Percentiles rank a stretch among this genome's conserved stretches.
phyloP scores from a whole-genome alignment of 2,329 filamentous ascomycete species.

The Elsinoe australis region DNA sequence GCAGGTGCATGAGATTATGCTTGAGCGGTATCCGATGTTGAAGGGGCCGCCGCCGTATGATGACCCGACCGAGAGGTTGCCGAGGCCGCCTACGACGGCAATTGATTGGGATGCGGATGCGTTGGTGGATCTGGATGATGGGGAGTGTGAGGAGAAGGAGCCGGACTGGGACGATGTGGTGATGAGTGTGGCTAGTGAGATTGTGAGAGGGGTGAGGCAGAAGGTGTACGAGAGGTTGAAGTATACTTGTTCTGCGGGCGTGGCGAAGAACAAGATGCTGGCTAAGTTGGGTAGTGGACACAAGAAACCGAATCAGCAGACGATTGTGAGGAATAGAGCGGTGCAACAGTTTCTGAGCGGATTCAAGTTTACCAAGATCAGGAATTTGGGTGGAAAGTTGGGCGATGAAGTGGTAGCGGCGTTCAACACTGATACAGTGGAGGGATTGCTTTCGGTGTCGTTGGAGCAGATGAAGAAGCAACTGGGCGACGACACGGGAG shows the following conservation, averaged over 20 bases:
- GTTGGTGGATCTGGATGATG: slow-evolving; percentile 67
- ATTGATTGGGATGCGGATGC: slow-evolving; percentile 79
- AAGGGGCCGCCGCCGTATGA: slow-evolving; percentile 60
- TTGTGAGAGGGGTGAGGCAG: slow-evolving; percentile 67
- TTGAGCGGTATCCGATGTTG: slow-evolving; percentile 71
- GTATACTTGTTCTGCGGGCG: slow-evolving; percentile 87
- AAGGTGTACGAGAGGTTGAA: slow-evolving; percentile 61
- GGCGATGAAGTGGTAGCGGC: slow-evolving; percentile 76
- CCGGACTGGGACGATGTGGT: slow-evolving; percentile 96
- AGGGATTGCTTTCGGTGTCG: slow-evolving; percentile 63
- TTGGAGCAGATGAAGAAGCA: slow-evolving; percentile 69
- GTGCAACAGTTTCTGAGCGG: slow-evolving; percentile 67
- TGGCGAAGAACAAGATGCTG: slow-evolving; percentile 89
- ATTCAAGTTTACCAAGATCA: slow-evolving; percentile 91
- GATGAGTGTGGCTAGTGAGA: slow-evolving; percentile 79
- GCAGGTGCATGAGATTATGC: slow-evolving; percentile 66
- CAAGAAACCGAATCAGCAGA: slow-evolving; percentile 92
- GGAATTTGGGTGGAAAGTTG: slow-evolving; percentile 89
- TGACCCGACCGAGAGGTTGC: slow-evolving; percentile 62
- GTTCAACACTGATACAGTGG: slow-evolving; percentile 73
- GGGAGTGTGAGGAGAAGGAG: slow-evolving; percentile 65
- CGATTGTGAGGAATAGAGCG: slow-evolving; percentile 81
- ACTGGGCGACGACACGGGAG: slow-evolving; percentile 74
- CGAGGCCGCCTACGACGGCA: slow-evolving; percentile 62
- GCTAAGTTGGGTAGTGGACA: slow-evolving; percentile 86